Evolutionary conservation across 768 basidiomycete genomes (phyloP), one percentile per base, ranked within the genome.

Genomic region (Sporobolomyces phaffii): DNA sequence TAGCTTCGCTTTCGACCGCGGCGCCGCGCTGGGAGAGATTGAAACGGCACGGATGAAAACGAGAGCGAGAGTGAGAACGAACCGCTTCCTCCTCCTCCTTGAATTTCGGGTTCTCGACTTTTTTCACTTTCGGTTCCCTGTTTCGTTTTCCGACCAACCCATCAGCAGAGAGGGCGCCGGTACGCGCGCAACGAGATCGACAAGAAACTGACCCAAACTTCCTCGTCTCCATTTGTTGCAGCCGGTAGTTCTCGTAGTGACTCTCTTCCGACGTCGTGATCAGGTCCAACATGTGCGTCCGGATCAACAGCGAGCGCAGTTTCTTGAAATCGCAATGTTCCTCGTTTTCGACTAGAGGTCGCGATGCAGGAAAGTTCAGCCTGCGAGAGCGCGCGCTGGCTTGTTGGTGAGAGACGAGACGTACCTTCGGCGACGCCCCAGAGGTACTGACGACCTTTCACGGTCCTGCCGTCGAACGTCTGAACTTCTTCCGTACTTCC

Each of bases 381-480:
- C 22, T 20, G 47, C 5, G 8, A 13, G 53, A 38, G 60, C 34
- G 24, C 45, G 24, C n/a, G n/a, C n/a, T n/a, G n/a, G n/a, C n/a
- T n/a, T n/a, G 31, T 28, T 17, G n/a, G 2, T 10, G 40, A 60
- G 31, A 9, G 29, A 18, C 26, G 22, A 78, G 60, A 50, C 82
- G 53, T 44, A 90, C 90, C 90, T 82, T 99, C 96, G 13, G 96
- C 96, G n/a, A 99, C 92, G 82, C 96, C 96, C 96, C 96, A 99
- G 18, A 94, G 85, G 77, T 99, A 99, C 79, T 98, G 90, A 74
- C 96, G 87, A 50, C 96, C 96, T 80, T 98, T 98, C 76, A 99
- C 96, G 38, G 85, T 79, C 63, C 92, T 85, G 15, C 96, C 96
- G 76, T 98, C 94, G 28, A 82, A 80, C 5, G 91, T 97, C 74